Evolutionary conservation across 805 yeast species (phyloP).

Genomic region (Saccharomycopsis lassenensis): DNA sequence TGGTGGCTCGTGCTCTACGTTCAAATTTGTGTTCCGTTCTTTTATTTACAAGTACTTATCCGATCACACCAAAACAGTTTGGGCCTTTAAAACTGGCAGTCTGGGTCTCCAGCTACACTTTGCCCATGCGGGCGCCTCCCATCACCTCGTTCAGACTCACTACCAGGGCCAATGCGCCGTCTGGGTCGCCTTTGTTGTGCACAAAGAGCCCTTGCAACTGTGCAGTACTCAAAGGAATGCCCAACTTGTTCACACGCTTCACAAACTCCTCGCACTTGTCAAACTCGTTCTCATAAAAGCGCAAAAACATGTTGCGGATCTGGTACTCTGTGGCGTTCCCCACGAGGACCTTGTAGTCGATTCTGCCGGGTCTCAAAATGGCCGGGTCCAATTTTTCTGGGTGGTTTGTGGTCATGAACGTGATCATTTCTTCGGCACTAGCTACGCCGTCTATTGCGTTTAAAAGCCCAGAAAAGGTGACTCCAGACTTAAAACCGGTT

Average conservation of each 20-base stretch:
- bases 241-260: conserved; percentile 33
- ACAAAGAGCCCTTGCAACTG: conserved; percentile 94
- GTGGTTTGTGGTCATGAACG: conserved; percentile 98
- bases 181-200: conserved; percentile 76
- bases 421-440: conserved; percentile 90
- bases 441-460: conserved; percentile 97
- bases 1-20: too few relatives aligned
- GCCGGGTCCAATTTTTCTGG: conserved; percentile 93
- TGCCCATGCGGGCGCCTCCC: conserved; percentile 30
- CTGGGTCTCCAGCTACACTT: background rate
- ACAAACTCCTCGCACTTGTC: conserved; percentile 43
- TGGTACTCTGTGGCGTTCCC: conserved; percentile 84
- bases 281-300: conserved; percentile 64
- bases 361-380: conserved; percentile 85
- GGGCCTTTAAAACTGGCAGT: background rate
- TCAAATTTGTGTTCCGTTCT: too few relatives aligned
- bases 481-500: conserved; percentile 74
- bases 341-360: conserved; percentile 71
- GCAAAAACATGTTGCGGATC: conserved; percentile 70
- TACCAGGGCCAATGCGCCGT: conserved; percentile 63
- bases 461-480: conserved; percentile 86
- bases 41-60: background rate
- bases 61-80: background rate
- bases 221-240: conserved; percentile 68
- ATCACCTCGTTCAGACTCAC: too few relatives aligned